Percentiles rank a stretch among this genome's conserved stretches.
Conservation (phyloP, 345 rosid genomes). For the Salix brachista region DNA sequence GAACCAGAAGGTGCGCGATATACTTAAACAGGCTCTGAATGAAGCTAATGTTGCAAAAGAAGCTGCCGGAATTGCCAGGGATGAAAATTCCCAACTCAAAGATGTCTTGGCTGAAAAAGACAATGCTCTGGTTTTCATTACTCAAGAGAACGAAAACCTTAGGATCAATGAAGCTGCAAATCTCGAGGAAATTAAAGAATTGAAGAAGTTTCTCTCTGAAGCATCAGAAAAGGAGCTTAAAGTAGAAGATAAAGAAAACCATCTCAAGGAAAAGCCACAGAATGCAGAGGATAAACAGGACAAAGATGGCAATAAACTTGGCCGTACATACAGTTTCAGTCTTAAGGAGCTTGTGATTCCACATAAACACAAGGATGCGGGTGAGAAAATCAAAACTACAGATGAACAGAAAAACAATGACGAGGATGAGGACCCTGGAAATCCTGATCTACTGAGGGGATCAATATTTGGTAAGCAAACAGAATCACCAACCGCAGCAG, state of each 20-base stretch:
- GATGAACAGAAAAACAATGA: slow-evolving; percentile 17
- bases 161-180: slow-evolving; percentile 56
- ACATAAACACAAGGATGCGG: slow-evolving; percentile 33
- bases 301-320: slow-evolving; percentile 28
- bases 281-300: slow-evolving; percentile 27
- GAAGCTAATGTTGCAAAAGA: slow-evolving; percentile 88
- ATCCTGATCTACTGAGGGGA: slow-evolving; percentile 53
- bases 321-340: slow-evolving; percentile 46
- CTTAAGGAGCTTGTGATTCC: slow-evolving; percentile 48
- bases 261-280: slow-evolving; percentile 21
- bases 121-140: slow-evolving; percentile 49
- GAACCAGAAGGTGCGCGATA: slow-evolving; percentile 60
- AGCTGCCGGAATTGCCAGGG: slow-evolving; percentile 66
- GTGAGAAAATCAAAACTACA: slow-evolving; percentile 26
- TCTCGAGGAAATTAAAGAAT: slow-evolving; percentile 50
- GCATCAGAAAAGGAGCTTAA: slow-evolving; percentile 22
- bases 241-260: slow-evolving; percentile 17
- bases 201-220: slow-evolving; percentile 50
- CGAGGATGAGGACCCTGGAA: slow-evolving; percentile 15
- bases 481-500: slow-evolving; percentile 37
- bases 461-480: slow-evolving; percentile 57
- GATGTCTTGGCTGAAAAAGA: slow-evolving; percentile 59
- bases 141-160: slow-evolving; percentile 56
- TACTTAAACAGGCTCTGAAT: slow-evolving; percentile 76
- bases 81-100: slow-evolving; percentile 70